These are phyloP conservation scores for Boletus vinaceobasis DNA, from an alignment of 768 basidiomycete genomes.

Conservation along the genomic window DNA sequence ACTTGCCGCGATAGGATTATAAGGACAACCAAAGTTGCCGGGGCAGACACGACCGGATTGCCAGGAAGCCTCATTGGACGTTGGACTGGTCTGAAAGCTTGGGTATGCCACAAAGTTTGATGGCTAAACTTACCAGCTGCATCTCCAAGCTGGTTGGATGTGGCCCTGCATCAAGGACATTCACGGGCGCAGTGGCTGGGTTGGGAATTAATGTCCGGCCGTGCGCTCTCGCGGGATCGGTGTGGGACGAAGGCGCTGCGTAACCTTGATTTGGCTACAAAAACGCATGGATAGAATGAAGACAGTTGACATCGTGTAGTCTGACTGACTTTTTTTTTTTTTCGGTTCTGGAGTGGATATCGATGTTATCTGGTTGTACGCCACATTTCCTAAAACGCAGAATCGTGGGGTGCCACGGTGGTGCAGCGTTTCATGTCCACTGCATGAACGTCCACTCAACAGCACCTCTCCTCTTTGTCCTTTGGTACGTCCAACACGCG, in stretches of 20 bases:
- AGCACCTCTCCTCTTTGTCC: neutral
- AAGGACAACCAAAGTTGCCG: neutral
- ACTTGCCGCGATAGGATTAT: neutral
- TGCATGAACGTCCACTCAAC: slow-evolving; percentile 7
- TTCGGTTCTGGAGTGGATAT: neutral
- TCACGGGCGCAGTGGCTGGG: neutral
- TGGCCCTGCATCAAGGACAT: neutral
- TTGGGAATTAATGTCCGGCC: neutral
- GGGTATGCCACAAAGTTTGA: neutral
- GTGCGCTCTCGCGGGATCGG: neutral
- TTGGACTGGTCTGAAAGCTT: neutral
- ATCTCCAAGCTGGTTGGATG: no score
- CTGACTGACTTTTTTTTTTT: neutral
- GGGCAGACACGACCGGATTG: neutral
- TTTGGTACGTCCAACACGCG: slow-evolving; percentile 15
- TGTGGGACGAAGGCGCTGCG: neutral
- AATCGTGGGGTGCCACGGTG: slow-evolving; percentile 1
- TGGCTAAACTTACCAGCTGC: neutral
- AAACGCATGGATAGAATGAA: neutral
- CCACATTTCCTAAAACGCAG: slow-evolving; percentile 26
- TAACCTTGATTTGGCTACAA: neutral
- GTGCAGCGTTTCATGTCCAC: slow-evolving; percentile 20
- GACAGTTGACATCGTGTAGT: neutral
- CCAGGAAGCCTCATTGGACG: neutral
- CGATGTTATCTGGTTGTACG: neutral